Evolutionary conservation across 2,329 filamentous ascomycete species (phyloP).

Genomic region (Hymenoscyphus infarciens): DNA sequence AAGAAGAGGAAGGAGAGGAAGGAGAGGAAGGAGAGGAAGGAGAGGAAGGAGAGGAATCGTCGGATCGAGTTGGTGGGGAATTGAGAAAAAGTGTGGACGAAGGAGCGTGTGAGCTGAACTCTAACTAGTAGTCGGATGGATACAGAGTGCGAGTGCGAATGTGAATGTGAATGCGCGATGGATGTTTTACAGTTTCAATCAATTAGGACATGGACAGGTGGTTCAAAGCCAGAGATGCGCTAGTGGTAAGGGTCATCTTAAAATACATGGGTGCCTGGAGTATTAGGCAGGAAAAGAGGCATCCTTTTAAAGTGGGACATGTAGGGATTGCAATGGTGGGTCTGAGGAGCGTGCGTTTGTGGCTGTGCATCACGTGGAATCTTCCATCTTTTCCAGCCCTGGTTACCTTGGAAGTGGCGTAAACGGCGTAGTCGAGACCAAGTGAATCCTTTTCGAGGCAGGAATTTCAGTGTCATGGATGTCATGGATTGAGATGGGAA

Average conservation of each 20-base stretch:
- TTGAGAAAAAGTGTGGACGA: neutral
- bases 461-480: too few relatives aligned
- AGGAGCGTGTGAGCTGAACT: slow-evolving; percentile 24
- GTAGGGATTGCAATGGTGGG: too few relatives aligned
- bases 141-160: neutral
- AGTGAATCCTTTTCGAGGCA: too few relatives aligned
- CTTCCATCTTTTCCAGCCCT: too few relatives aligned
- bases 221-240: neutral
- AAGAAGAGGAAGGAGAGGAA: neutral
- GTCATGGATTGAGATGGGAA: too few relatives aligned
- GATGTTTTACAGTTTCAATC: neutral
- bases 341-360: too few relatives aligned
- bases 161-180: neutral
- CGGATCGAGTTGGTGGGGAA: neutral
- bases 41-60: neutral
- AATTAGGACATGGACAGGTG: neutral
- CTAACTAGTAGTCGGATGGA: slow-evolving; percentile 17
- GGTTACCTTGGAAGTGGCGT: too few relatives aligned
- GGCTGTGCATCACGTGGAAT: too few relatives aligned
- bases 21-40: neutral
- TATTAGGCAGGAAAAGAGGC: too few relatives aligned
- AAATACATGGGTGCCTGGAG: neutral
- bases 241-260: too few relatives aligned
- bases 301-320: too few relatives aligned
- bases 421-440: too few relatives aligned